Conservation (phyloP, 371 early-diverging fungal genomes). For the Syncephalastrum monosporum region DNA sequence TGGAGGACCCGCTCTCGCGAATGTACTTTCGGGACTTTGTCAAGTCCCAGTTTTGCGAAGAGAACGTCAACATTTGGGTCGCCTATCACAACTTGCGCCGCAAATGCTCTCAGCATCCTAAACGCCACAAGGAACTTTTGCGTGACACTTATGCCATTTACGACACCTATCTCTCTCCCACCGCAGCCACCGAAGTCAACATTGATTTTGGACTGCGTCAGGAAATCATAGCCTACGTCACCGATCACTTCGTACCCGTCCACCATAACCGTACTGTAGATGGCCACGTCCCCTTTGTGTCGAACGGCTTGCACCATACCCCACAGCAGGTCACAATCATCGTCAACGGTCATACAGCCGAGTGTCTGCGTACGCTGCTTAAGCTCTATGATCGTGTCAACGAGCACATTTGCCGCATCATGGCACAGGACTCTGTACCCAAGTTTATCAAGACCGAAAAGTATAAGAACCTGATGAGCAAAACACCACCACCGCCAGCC, state of each 20-base stretch:
- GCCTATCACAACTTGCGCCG: conserved; percentile 46
- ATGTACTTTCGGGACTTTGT: conserved; percentile 64
- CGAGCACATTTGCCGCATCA: conserved; percentile 69
- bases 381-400: conserved; percentile 64
- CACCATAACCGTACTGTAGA: conserved; percentile 2
- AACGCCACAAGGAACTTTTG: conserved; percentile 40
- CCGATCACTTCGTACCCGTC: conserved; percentile 13
- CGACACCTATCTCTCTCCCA: conserved; percentile 58
- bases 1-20: conserved; percentile 54
- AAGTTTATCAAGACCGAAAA: conserved; percentile 71
- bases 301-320: conserved; percentile 24
- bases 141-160: conserved; percentile 61
- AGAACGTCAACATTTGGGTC: conserved; percentile 59
- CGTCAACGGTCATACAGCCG: conserved; percentile 25
- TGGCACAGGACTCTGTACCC: conserved; percentile 77
- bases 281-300: conserved; percentile 27
- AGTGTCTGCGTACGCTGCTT: conserved; percentile 39
- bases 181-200: conserved; percentile 58
- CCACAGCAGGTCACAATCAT: conserved; percentile 34
- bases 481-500: conserved; percentile 4
- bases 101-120: conserved; percentile 30
- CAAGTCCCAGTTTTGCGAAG: conserved; percentile 58
- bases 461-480: conserved; percentile 35
- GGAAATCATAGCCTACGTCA: conserved; percentile 24
- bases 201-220: conserved; percentile 49